phyloP scores from a whole-genome alignment of 202 grass and related monocot species.

The Bolboschoenoplectus hybrid region DNA sequence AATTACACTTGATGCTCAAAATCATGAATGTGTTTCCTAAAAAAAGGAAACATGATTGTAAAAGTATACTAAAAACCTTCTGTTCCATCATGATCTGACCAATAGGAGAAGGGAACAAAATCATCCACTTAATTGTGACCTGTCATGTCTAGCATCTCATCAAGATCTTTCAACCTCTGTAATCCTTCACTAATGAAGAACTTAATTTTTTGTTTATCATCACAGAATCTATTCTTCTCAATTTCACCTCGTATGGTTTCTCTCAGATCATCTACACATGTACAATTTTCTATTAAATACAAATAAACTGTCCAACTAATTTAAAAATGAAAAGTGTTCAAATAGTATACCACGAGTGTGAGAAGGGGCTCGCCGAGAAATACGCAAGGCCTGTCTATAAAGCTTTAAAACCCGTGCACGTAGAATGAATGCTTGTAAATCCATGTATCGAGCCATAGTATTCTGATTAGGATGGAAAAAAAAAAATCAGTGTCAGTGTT shows the following conservation, averaged over 20 bases:
- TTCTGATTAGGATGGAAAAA: neutral
- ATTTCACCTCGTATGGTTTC: constrained; percentile 72
- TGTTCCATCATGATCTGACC: neutral
- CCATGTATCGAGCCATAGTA: constrained; percentile 63
- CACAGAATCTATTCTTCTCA: constrained; percentile 72
- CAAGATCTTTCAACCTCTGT: constrained; percentile 85
- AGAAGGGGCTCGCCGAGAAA: constrained; percentile 56
- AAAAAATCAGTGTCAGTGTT: neutral
- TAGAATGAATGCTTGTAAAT: constrained; percentile 72
- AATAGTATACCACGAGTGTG: constrained; percentile 54
- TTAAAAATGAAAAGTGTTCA: constrained; percentile 30
- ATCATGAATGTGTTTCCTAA: constrained; percentile 3
- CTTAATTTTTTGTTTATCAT: constrained; percentile 79
- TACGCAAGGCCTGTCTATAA: constrained; percentile 69
- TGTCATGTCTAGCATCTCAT: constrained; percentile 95
- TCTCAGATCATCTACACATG: constrained; percentile 74
- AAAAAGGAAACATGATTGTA: neutral
- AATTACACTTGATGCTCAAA: neutral
- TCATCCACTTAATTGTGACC: constrained; percentile 56
- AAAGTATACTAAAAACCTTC: neutral
- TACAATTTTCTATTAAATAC: neutral
- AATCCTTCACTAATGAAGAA: constrained; percentile 86
- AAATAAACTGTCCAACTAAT: constrained; percentile 10
- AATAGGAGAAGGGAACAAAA: neutral
- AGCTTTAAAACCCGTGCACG: constrained; percentile 74